Conservation (phyloP, 2,329 filamentous ascomycete genomes). For the Fusarium guadeloupense region DNA sequence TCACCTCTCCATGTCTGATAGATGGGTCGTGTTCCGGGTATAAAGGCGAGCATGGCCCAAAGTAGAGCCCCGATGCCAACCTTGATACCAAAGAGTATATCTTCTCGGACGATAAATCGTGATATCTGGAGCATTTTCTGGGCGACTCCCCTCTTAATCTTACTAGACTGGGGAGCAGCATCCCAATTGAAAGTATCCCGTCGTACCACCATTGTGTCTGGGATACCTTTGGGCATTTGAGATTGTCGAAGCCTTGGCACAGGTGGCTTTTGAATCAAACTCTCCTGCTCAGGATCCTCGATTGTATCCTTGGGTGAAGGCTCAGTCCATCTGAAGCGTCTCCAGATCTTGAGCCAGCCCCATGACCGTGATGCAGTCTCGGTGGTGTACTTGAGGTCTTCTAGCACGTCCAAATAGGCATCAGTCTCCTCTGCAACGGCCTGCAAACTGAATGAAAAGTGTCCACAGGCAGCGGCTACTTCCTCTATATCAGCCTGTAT, state of each 20-base stretch:
- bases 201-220: conserved; percentile 61
- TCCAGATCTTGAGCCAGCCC: conserved; percentile 90
- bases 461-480: conserved; percentile 95
- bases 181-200: conserved; percentile 66
- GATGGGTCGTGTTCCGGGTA: conserved; percentile 77
- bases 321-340: conserved; percentile 20
- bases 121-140: conserved; percentile 57
- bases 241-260: conserved; percentile 62
- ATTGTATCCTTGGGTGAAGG: conserved; percentile 13
- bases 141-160: conserved; percentile 55
- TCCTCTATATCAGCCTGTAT: conserved; percentile 95
- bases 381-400: conserved; percentile 80
- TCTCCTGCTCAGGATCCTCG: conserved; percentile 56
- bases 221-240: conserved; percentile 65
- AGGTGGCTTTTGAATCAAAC: conserved; percentile 51
- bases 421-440: conserved; percentile 92
- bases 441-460: conserved; percentile 92
- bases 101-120: conserved; percentile 62
- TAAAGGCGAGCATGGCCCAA: conserved; percentile 89
- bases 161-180: conserved; percentile 59
- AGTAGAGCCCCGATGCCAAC: conserved; percentile 89
- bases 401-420: conserved; percentile 81
- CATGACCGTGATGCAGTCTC: conserved; percentile 73
- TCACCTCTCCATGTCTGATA: conserved; percentile 93
- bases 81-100: conserved; percentile 84